phyloP scores from a whole-genome alignment of 768 basidiomycete species.

The Megacollybia marginata region DNA sequence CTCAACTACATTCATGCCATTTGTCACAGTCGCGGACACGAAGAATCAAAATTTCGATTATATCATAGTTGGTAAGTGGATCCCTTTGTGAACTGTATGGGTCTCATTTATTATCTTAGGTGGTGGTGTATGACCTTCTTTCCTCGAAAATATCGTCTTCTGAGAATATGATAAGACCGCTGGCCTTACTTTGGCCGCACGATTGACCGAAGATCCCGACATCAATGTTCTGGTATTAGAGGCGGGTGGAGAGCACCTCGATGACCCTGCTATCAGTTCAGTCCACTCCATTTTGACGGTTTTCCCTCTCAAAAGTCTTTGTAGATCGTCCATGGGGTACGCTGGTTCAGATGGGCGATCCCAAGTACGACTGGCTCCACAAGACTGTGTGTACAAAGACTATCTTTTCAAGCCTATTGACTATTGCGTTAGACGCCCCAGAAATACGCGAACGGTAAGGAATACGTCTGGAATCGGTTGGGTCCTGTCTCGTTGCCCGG shows the following conservation, averaged over 20 bases:
- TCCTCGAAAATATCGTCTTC: background rate
- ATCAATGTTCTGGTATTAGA: conserved; percentile 26
- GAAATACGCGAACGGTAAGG: background rate
- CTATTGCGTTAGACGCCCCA: background rate
- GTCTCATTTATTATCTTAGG: background rate
- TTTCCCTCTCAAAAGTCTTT: background rate
- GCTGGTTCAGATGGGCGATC: background rate
- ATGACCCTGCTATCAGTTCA: background rate
- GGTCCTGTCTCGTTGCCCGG: background rate
- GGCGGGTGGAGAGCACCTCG: conserved; percentile 8
- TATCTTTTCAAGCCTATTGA: background rate
- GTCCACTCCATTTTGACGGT: background rate
- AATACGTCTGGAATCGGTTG: background rate
- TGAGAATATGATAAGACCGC: conserved; percentile 10
- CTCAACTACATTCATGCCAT: background rate
- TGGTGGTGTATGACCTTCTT: background rate
- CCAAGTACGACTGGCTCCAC: background rate
- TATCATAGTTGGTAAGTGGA: background rate
- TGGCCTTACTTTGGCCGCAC: conserved; percentile 30
- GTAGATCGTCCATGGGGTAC: background rate
- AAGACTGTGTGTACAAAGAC: background rate
- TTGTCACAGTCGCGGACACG: background rate
- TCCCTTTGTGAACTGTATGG: background rate
- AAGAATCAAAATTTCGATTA: background rate
- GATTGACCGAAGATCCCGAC: conserved; percentile 25